Conservation (phyloP, 192 early-diverging fungal species). For the Funneliformis mosseae region DNA sequence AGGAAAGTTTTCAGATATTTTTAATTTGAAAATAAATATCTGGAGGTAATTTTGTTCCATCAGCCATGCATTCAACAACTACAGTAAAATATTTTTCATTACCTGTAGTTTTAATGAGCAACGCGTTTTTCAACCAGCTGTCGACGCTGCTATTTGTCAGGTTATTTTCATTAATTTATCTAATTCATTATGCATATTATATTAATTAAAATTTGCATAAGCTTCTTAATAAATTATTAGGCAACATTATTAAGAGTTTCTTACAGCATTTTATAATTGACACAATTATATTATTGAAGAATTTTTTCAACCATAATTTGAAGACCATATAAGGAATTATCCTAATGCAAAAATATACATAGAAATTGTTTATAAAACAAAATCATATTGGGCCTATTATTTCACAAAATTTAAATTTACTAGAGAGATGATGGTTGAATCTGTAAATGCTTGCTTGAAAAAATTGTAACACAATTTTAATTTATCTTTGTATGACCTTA, state of each 20-base stretch:
- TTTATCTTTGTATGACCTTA: neutral
- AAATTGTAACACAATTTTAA: neutral
- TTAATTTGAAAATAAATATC: too few species aligned
- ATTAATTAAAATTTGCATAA: neutral
- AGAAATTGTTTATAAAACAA: neutral
- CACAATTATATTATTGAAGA: neutral
- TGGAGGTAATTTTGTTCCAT: too few species aligned
- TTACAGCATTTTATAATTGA: neutral
- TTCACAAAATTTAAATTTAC: constrained; percentile 7
- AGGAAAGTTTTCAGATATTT: too few species aligned
- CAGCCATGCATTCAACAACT: too few species aligned
- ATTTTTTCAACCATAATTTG: neutral
- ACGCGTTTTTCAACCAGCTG: too few species aligned
- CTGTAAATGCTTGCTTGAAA: neutral
- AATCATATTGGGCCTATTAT: neutral
- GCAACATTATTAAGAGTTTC: neutral
- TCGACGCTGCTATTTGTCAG: neutral
- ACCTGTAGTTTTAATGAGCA: too few species aligned
- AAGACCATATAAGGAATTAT: neutral
- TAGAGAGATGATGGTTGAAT: neutral
- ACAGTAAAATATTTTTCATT: too few species aligned
- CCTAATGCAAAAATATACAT: neutral
- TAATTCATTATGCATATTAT: neutral
- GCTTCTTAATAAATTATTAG: neutral
- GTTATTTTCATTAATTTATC: neutral